phyloP scores from a whole-genome alignment of 202 grass and related monocot species.

The Zizania palustris region DNA sequence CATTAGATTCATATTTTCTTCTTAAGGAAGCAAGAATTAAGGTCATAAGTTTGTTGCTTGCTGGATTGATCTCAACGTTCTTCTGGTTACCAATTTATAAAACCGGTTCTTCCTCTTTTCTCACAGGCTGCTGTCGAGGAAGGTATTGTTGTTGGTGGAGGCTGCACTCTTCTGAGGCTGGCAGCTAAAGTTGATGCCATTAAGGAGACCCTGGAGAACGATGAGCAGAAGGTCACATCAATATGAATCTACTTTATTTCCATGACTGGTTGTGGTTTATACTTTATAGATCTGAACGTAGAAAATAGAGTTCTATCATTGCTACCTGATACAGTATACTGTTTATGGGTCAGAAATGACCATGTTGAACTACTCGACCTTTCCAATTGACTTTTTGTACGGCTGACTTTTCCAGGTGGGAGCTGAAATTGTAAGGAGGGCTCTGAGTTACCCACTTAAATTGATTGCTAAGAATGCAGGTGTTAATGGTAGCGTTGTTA shows the following conservation, averaged over 20 bases:
- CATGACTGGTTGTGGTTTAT: no score
- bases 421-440: conserved; percentile 90
- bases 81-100: not conserved
- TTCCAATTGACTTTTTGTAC: conserved; percentile 18
- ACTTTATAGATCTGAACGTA: not conserved
- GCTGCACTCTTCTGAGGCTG: conserved; percentile 90
- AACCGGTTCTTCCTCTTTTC: not conserved
- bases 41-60: not conserved
- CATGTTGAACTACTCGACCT: conserved; percentile 15
- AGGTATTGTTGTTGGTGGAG: conserved; percentile 98
- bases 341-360: not conserved
- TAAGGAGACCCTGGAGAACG: conserved; percentile 86
- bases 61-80: not conserved
- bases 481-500: conserved; percentile 95
- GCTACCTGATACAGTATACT: not conserved
- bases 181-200: conserved; percentile 88
- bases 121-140: conserved; percentile 92
- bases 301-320: not conserved
- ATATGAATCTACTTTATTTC: not conserved
- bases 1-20: conserved; percentile 25
- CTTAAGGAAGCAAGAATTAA: not conserved
- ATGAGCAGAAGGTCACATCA: conserved; percentile 84
- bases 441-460: conserved; percentile 91
- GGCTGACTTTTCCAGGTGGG: conserved; percentile 62
- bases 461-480: conserved; percentile 98